Evolutionary conservation across 2,329 filamentous ascomycete species (phyloP).

Genomic region (Colletotrichum trifolii): DNA sequence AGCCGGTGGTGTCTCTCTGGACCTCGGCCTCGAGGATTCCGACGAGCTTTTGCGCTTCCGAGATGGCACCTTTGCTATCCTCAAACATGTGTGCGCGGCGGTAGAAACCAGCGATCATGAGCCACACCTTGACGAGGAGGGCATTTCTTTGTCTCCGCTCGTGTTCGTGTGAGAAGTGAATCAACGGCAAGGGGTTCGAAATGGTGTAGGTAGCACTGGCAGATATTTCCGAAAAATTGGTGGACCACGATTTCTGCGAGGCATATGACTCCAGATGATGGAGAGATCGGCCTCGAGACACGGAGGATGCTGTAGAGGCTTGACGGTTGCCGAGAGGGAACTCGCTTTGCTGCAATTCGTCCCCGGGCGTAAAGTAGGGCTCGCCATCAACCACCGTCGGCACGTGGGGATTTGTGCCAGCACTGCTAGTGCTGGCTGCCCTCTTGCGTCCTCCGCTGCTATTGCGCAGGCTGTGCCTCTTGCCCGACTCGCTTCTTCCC

Average conservation of each 20-base stretch:
- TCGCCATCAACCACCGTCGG: conserved; percentile 62
- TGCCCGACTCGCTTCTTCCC: conserved; percentile 57
- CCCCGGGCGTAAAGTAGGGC: conserved; percentile 60
- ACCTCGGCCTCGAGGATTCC: conserved; percentile 76
- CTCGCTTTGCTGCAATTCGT: conserved; percentile 55
- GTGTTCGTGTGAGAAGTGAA: conserved; percentile 67
- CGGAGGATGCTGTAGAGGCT: conserved; percentile 52
- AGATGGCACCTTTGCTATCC: conserved; percentile 81
- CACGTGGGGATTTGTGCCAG: conserved; percentile 50
- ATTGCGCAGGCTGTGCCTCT: conserved; percentile 64
- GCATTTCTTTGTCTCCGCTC: conserved; percentile 60
- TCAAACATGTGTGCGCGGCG: conserved; percentile 82
- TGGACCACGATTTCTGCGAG: conserved; percentile 53
- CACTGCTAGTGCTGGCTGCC: conserved; percentile 51
- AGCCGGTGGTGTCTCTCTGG: conserved; percentile 69
- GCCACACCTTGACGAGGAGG: conserved; percentile 83
- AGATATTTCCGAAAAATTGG: conserved; percentile 53
- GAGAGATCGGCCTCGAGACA: conserved; percentile 55
- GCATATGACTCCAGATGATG: conserved; percentile 59
- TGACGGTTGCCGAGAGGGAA: conserved; percentile 56
- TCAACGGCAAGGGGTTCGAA: conserved; percentile 59
- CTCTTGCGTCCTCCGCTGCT: conserved; percentile 61
- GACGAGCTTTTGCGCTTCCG: conserved; percentile 84
- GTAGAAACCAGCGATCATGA: conserved; percentile 90
- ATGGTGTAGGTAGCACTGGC: conserved; percentile 56